Evolutionary conservation across 2,329 filamentous ascomycete genomes (phyloP), one percentile per base, ranked within the genome.

Genomic region (Karstenula rhodostoma): DNA sequence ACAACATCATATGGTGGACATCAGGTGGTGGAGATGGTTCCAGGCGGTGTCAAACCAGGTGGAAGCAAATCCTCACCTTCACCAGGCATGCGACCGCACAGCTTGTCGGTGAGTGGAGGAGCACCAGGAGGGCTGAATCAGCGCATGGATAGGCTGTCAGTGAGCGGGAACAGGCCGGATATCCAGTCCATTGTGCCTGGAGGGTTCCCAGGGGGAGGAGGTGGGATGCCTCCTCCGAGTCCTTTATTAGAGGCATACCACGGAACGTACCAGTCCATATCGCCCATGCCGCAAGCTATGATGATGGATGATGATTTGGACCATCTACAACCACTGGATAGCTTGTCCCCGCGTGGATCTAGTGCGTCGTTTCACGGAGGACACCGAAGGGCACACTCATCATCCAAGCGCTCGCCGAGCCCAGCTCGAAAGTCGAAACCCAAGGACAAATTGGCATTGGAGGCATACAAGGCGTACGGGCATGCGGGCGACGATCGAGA

Each of bases 191-290:
- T 78, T 12, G 68, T 76, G 9, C 72, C 71, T 5, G 69, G 70
- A 15, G 67, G 65, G 8, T 67, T 61, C 37, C 64, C 60, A n/a
- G 64, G 75, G 22, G 64, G 55, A 4, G 78, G 73, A 37, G 64
- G 56, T 5, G 78, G 73, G 35, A 75, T 84, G 47, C 86, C 92
- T 1, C 92, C 93, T 0, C 87, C 87, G 0, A 97, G 93, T 63
- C 95, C 94, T 0, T 83, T 98, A 52, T 86, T 97, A 1, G 94
- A 98, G 79, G 90, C 95, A 0, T 98, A 98, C 78, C 90, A 90
- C 63, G 94, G 94, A 42, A 97, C 94, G 0, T 98, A 96, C 71
- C 94, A 98, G 78, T 92, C 92, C 59, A 91, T 96, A 69, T 97
- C 94, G 0, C 94, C 94, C 0, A 97, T 97, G 92, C 94, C 94